Percentiles rank a stretch among this genome's conserved stretches.
Conservation (phyloP, 225 moss, liverwort and hornwort genomes). For the Bryoerythrophyllum caledonicum region DNA sequence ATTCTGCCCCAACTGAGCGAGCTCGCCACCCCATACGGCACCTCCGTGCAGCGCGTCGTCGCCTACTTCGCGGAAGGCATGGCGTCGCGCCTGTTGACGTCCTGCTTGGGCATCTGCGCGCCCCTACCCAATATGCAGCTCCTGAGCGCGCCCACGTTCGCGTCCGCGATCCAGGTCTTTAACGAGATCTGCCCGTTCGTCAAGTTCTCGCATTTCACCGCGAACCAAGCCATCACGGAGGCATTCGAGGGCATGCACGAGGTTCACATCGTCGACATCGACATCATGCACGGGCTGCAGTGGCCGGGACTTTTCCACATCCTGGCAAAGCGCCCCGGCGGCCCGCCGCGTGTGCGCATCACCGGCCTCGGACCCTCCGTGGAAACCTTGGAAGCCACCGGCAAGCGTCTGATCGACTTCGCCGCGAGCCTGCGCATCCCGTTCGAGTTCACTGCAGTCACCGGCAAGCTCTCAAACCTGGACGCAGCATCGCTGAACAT, state of each 20-base stretch:
- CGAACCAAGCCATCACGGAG: constrained; percentile 77
- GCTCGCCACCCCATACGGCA: constrained; percentile 78
- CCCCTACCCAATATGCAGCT: constrained; percentile 58
- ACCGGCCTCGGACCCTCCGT: constrained; percentile 64
- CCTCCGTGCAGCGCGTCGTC: constrained; percentile 74
- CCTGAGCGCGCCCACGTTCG: constrained; percentile 56
- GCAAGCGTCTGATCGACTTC: constrained; percentile 65
- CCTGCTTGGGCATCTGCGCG: constrained; percentile 69
- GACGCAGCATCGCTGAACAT: constrained; percentile 43
- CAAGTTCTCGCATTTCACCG: constrained; percentile 84
- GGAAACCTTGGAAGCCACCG: constrained; percentile 69
- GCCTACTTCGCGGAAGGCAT: constrained; percentile 90
- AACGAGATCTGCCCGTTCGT: constrained; percentile 82
- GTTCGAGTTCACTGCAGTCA: constrained; percentile 64
- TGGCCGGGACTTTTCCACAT: constrained; percentile 81
- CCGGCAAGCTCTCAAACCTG: constrained; percentile 63
- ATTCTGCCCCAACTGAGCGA: constrained; percentile 79
- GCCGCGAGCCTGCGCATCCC: constrained; percentile 63
- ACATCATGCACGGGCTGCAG: constrained; percentile 91
- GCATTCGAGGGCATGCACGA: constrained; percentile 72
- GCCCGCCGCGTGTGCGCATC: constrained; percentile 70
- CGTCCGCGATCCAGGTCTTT: constrained; percentile 76
- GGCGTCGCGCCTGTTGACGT: constrained; percentile 66
- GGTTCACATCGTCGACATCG: constrained; percentile 81
- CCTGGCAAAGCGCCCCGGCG: constrained; percentile 65